Base-by-base conservation (phyloP, 352 stramenopile genomes). In the Lagenidium sp. region DNA sequence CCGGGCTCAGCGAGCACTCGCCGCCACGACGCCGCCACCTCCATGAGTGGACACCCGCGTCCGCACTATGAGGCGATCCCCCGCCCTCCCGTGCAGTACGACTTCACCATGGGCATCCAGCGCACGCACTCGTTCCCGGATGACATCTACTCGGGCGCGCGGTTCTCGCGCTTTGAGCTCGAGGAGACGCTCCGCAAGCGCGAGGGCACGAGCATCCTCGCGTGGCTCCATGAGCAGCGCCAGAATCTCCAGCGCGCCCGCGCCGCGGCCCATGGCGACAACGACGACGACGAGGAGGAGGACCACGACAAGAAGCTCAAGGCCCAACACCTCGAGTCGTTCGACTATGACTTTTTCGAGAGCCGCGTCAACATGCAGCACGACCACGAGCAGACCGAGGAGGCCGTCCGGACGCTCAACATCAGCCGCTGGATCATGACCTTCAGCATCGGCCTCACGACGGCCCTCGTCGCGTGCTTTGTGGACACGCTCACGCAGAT, bases 351-450 rank as follows among this genome's bases (percentile, higher is more conserved):
- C 53, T 89, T 88, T 53, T 94, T 90, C 40, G 81, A 94, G 53
- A 82, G 62, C 48, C 60, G 81, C 40, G 80, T 93, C 5, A 90
- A 93, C 60, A 80, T 74, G 63, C 77, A 93, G 57, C 72, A 91
- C 63, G 81, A 94, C 44, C 75, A 90, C 44, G 78, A 90, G 41
- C 72, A 85, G 55, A 83, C 64, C 0, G 81, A 94, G 52, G 68
- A 79, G 19, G 57, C 57, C 2, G 77, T 94, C 42, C 75, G 73
- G 21, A 75, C 77, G 50, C 64, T 94, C 29, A 91, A 88, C 45
- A 77, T 94, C 32, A 69, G 68, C 1, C 77, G 92, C n/a, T 99
- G 95, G 95, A 57, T 94, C 48, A 85, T 98, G 65, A 99, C 96
- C 1, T 92, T 98, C 44, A 56, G 87, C 18, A 95, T 98, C 32